These are phyloP conservation scores for Sporothrix humicola DNA, from an alignment of 2,329 filamentous ascomycete genomes.

Conservation along the genomic window DNA sequence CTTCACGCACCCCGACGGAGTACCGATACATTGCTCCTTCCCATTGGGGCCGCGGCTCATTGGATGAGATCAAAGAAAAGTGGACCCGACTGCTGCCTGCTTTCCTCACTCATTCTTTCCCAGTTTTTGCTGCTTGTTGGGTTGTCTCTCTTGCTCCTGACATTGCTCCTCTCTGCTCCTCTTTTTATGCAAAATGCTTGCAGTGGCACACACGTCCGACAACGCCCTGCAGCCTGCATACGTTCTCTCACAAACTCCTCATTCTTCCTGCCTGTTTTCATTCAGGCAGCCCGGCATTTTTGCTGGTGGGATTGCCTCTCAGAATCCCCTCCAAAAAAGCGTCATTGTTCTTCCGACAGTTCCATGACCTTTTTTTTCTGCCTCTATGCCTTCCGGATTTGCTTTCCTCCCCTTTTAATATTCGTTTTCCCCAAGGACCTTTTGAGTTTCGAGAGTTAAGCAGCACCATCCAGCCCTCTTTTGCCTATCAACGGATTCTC, in stretches of 20 bases:
- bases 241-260: not conserved
- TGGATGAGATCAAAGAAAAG: not conserved
- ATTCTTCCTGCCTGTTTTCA: constrained; percentile 12
- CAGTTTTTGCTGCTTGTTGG: constrained; percentile 9
- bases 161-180: too few relatives aligned
- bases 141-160: not conserved
- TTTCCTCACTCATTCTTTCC: not conserved
- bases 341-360: constrained; percentile 24
- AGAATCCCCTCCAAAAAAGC: constrained; percentile 2
- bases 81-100: not conserved
- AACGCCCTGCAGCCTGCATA: not conserved
- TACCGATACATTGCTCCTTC: constrained; percentile 31
- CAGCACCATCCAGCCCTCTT: not conserved
- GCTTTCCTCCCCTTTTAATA: constrained; percentile 24
- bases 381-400: constrained; percentile 8
- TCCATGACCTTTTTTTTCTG: constrained; percentile 24
- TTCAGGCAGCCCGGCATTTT: constrained; percentile 21
- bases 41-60: not conserved
- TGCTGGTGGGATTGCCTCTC: not conserved
- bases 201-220: not conserved
- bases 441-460: not conserved
- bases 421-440: constrained; percentile 13
- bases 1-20: not conserved
- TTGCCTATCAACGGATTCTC: constrained; percentile 14
- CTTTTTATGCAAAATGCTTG: constrained; percentile 12